These are phyloP conservation scores for Myxozyma melibiosi DNA, from an alignment of 805 yeast species.

Conservation along the genomic window DNA sequence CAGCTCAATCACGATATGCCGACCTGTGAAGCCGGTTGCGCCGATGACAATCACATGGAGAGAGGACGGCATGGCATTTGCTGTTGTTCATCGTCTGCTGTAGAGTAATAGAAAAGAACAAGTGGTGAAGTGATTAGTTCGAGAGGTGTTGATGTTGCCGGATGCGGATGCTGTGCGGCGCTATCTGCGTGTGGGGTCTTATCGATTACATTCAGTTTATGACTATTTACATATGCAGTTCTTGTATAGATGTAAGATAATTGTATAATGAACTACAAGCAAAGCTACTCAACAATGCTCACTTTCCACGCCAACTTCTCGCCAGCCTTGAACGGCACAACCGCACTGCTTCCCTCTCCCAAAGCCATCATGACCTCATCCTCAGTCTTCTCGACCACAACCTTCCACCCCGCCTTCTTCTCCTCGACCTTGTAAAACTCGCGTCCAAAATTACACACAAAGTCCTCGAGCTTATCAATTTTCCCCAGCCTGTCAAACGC, in stretches of 20 bases:
- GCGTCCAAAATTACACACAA: slow-evolving; percentile 76
- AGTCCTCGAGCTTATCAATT: slow-evolving; percentile 66
- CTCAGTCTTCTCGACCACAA: slow-evolving; percentile 52
- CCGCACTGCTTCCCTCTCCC: slow-evolving; percentile 50
- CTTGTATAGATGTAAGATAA: no score
- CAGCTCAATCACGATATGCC: slow-evolving; percentile 15
- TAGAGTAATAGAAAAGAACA: no score
- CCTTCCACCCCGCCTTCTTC: slow-evolving; percentile 52
- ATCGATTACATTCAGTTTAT: no score
- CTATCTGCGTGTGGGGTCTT: background rate
- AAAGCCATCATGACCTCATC: slow-evolving; percentile 62
- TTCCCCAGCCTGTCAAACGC: slow-evolving; percentile 69
- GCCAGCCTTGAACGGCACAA: slow-evolving; percentile 89
- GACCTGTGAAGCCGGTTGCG: slow-evolving; percentile 16
- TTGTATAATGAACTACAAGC: no score
- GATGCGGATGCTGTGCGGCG: background rate
- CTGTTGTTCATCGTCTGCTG: background rate
- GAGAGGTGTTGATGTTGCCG: background rate
- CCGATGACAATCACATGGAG: slow-evolving; percentile 15
- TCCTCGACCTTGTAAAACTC: slow-evolving; percentile 64
- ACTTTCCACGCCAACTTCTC: slow-evolving; percentile 63
- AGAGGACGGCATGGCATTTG: background rate
- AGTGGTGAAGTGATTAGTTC: no score
- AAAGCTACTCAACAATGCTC: background rate
- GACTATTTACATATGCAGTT: no score